Base-by-base conservation (phyloP, 1,284 basidiomycete genomes). In the Sparassis latifolia region DNA sequence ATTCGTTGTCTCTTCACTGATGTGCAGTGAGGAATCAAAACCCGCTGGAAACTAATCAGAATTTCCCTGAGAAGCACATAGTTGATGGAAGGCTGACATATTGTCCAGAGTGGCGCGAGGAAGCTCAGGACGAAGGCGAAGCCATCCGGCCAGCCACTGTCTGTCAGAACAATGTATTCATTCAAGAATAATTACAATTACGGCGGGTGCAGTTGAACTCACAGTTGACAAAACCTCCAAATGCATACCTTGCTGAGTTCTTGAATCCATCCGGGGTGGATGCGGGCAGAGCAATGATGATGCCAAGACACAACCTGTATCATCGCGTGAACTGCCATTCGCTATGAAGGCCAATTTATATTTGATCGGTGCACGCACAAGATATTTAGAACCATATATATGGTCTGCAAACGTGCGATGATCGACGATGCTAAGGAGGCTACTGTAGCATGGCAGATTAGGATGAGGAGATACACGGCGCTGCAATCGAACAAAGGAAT, bases 81-180 rank as follows among this genome's bases (percentile, higher is more conserved):
- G 20, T 20, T 20, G 20, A 20, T 20, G 20, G 20, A 20, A 20
- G 20, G 20, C 20, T 20, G 32, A 65, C 59, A 60, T 32, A 62
- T 62, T 35, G 57, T 85, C 89, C 89, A 91, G 3, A 85, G 70
- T 0, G 89, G 88, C 0, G 86, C 81, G 32, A 90, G 70, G 62
- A 89, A 86, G 51, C 84, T 85, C 31, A 89, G 65, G 38, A 90
- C 76, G 62, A 91, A 92, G 0, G 89, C 84, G 56, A 77, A 89
- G 1, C 86, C 85, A 58, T 77, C 70, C 0, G 80, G 71, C 84
- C 86, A 83, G 4, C 74, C 73, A 28, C 72, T 71, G 20, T 76
- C 74, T 76, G 44, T 27, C 20, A 20, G 20, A 45, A 46, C 50
- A 58, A 84, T 84, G 75, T 47, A 91, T 85, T 0, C 3, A 12